A percentile compares a stretch with the other conserved stretches of the same genome.
These are phyloP conservation scores for Priceomyces melissophilus DNA, from an alignment of 805 yeast species.

Conservation along the genomic window DNA sequence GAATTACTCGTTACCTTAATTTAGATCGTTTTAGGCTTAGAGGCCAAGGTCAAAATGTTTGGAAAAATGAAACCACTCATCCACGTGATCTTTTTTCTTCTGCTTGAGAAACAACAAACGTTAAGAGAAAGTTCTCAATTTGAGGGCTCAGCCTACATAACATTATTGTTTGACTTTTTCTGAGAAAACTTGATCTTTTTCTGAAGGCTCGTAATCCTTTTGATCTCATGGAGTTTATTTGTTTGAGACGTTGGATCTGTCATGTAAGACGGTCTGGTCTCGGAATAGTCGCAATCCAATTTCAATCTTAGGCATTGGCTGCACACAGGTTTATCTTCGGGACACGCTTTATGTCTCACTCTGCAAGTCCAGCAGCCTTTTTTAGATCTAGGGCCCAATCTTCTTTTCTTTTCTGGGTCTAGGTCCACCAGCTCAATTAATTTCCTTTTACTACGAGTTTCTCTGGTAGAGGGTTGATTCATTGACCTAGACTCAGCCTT, in stretches of 20 bases:
- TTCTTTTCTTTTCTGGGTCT: constrained; percentile 14
- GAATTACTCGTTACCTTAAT: too few relatives aligned
- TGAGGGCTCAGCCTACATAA: too few relatives aligned
- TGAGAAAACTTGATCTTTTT: constrained; percentile 14
- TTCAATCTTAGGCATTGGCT: constrained; percentile 54
- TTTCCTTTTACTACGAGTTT: constrained; percentile 8
- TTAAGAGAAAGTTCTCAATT: too few relatives aligned
- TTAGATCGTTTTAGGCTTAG: too few relatives aligned
- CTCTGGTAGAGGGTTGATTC: constrained; percentile 5
- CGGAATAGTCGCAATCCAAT: constrained; percentile 54
- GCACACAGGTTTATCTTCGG: constrained; percentile 63
- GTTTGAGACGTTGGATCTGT: constrained; percentile 37
- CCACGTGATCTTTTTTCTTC: too few relatives aligned
- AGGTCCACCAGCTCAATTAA: constrained; percentile 1
- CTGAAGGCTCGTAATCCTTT: constrained; percentile 36
- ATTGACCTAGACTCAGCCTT: constrained; percentile 8
- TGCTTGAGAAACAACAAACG: too few relatives aligned
- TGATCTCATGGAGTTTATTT: constrained; percentile 49
- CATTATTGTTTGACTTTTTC: constrained; percentile 5
- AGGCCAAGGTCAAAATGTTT: too few relatives aligned
- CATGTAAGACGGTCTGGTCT: constrained; percentile 54
- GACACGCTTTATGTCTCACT: constrained; percentile 67
- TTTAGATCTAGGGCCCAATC: constrained; percentile 38
- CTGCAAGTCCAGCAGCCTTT: constrained; percentile 81
- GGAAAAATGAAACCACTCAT: too few relatives aligned